A percentile compares a stretch with the other conserved stretches of the same genome.
phyloP scores from a whole-genome alignment of 805 yeast genomes.

The Zygotorulaspora sp. region DNA sequence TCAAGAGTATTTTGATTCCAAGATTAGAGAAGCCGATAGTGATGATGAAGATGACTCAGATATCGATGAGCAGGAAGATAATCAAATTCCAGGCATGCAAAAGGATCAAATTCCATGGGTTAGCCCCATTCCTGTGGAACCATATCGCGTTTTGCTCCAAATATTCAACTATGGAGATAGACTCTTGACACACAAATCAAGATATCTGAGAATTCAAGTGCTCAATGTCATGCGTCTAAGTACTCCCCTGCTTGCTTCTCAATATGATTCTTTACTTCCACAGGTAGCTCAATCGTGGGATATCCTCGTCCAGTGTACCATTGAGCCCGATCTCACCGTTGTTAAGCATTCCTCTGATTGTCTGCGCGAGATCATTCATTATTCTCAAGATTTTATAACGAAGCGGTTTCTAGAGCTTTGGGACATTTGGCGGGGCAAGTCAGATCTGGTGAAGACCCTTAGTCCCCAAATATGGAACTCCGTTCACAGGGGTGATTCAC shows the following conservation, averaged over 20 bases:
- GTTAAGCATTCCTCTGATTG: constrained; percentile 25
- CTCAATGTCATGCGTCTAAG: constrained; percentile 44
- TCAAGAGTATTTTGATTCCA: constrained; percentile 38
- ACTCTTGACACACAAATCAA: constrained; percentile 61
- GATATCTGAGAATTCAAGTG: constrained; percentile 51
- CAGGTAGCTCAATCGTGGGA: constrained; percentile 34
- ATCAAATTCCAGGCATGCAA: constrained; percentile 19
- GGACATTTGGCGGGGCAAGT: constrained; percentile 17
- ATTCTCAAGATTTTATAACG: constrained; percentile 26
- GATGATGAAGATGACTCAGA: constrained; percentile 34
- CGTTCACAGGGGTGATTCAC: background rate
- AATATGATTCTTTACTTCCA: constrained; percentile 29
- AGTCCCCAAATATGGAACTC: background rate
- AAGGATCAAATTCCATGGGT: constrained; percentile 49
- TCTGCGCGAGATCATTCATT: constrained; percentile 18
- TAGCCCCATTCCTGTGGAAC: constrained; percentile 57
- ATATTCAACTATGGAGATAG: constrained; percentile 68
- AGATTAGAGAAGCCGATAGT: constrained; percentile 33
- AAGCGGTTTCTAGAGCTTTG: constrained; percentile 31
- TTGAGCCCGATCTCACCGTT: constrained; percentile 23
- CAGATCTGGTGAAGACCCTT: constrained; percentile 17
- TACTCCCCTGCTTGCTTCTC: constrained; percentile 52
- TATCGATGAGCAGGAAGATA: constrained; percentile 16
- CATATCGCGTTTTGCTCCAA: constrained; percentile 56
- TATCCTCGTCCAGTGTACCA: constrained; percentile 18